Percentiles rank a stretch among this genome's conserved stretches.
phyloP scores from a whole-genome alignment of 495 filamentous ascomycete genomes.

The Aspergillus incahuasiensis region DNA sequence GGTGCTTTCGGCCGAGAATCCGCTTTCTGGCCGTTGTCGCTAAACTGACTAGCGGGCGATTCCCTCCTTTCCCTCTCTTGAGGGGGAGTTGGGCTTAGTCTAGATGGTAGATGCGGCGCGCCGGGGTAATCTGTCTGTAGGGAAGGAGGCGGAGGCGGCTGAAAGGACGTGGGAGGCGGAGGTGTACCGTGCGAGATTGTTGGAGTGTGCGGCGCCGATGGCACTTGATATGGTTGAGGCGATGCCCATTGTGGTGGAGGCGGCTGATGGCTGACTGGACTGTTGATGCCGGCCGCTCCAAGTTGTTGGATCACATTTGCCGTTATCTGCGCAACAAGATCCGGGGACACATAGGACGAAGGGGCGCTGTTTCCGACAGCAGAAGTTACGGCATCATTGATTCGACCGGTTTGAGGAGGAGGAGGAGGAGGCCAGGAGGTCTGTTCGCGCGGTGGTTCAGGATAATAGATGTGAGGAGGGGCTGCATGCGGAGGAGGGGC shows the following conservation, averaged over 20 bases:
- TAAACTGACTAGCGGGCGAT: conserved; percentile 35
- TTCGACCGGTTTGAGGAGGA: conserved; percentile 19
- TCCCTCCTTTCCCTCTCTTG: conserved; percentile 23
- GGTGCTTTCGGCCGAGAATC: conserved; percentile 41
- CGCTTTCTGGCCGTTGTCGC: conserved; percentile 23
- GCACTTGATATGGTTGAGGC: conserved; percentile 26
- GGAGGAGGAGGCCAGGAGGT: conserved; percentile 16
- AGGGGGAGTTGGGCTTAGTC: conserved; percentile 19
- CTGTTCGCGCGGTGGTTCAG: conserved; percentile 21
- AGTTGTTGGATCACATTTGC: conserved; percentile 52
- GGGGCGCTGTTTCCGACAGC: conserved; percentile 37
- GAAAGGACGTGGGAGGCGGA: conserved; percentile 26
- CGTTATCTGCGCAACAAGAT: conserved; percentile 48
- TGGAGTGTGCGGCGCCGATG: conserved; percentile 21
- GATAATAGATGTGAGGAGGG: conserved; percentile 14
- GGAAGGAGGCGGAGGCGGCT: conserved; percentile 38
- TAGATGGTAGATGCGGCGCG: conserved; percentile 24
- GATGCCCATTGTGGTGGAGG: conserved; percentile 28
- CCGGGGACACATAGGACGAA: conserved; percentile 41
- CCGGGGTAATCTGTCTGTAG: conserved; percentile 24
- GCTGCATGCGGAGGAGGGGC: conserved; percentile 18
- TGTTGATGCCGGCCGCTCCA: conserved; percentile 40
- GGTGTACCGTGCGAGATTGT: conserved; percentile 20
- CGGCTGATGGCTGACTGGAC: conserved; percentile 22
- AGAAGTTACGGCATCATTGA: conserved; percentile 48